A percentile compares a stretch with the other conserved stretches of the same genome.
phyloP scores from a whole-genome alignment of 768 basidiomycete species.

The Tylopilus plumbeoviolaceoides region DNA sequence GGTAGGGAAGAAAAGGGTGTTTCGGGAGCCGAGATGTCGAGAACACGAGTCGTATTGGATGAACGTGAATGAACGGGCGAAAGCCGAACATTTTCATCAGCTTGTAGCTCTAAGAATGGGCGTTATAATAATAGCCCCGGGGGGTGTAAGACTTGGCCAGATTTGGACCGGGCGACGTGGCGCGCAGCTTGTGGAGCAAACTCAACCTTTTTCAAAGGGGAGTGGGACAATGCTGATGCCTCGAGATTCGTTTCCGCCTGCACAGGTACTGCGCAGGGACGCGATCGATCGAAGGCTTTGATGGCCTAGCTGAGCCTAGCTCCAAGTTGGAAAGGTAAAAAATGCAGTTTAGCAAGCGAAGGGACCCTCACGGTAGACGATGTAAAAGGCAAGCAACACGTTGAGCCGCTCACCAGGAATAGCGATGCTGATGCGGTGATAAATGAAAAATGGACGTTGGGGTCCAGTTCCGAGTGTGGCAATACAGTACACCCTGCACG shows the following conservation, averaged over 20 bases:
- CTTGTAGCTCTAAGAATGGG: neutral
- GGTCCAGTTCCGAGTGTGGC: constrained; percentile 11
- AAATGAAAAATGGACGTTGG: constrained; percentile 13
- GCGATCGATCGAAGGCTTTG: constrained; percentile 13
- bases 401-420: neutral
- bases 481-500: constrained; percentile 4
- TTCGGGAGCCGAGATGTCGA: constrained; percentile 4
- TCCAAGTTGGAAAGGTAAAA: neutral
- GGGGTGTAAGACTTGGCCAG: constrained; percentile 11
- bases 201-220: constrained; percentile 16
- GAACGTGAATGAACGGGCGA: constrained; percentile 10
- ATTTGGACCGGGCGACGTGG: constrained; percentile 12
- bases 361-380: neutral
- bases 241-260: constrained; percentile 25
- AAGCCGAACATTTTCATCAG: constrained; percentile 1
- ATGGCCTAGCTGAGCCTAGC: constrained; percentile 9
- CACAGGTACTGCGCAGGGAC: constrained; percentile 3
- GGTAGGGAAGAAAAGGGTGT: neutral
- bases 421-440: constrained; percentile 11
- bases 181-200: neutral
- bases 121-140: constrained; percentile 12
- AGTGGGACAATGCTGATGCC: constrained; percentile 18
- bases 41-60: neutral
- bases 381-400: constrained; percentile 1
- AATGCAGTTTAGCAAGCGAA: neutral